Percentiles rank a stretch among this genome's conserved stretches.
phyloP scores from a whole-genome alignment of 129 eudicot genomes.

The Helianthus tuberosus region DNA sequence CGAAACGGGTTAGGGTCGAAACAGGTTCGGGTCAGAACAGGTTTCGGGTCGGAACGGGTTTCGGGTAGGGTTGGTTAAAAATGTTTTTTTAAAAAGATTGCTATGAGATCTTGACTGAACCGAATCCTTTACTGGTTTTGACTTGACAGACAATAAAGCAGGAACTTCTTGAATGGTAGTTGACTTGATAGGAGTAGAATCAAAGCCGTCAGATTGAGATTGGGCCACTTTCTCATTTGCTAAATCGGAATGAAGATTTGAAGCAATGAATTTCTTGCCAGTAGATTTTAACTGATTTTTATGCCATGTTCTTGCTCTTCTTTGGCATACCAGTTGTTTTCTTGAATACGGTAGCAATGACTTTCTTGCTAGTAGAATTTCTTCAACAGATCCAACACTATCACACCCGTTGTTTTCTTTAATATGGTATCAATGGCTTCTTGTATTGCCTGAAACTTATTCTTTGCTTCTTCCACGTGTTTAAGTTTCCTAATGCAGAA shows the following conservation, averaged over 20 bases:
- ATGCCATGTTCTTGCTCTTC: conserved; percentile 38
- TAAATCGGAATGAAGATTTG: conserved; percentile 43
- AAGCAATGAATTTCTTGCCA: conserved; percentile 47
- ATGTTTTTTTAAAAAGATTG: too few relatives aligned
- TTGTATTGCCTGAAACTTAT: conserved; percentile 78
- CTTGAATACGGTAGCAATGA: conserved; percentile 8
- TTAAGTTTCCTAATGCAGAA: conserved; percentile 58
- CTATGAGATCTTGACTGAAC: conserved; percentile 67
- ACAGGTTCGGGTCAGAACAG: too few relatives aligned
- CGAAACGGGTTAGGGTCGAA: too few relatives aligned
- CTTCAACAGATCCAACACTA: too few relatives aligned
- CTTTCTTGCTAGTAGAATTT: too few relatives aligned
- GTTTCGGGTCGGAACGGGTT: too few relatives aligned
- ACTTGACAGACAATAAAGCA: conserved; percentile 31
- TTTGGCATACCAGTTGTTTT: conserved; percentile 40
- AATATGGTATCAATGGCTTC: too few relatives aligned
- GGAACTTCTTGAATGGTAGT: conserved; percentile 47
- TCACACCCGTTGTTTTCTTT: too few relatives aligned
- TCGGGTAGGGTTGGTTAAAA: too few relatives aligned
- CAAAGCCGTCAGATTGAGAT: conserved; percentile 57
- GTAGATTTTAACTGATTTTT: conserved; percentile 39
- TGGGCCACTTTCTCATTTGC: conserved; percentile 44
- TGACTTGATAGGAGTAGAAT: conserved; percentile 58
- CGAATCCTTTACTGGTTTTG: conserved; percentile 45
- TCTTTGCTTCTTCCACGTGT: conserved; percentile 74